Conservation (phyloP, 2,329 filamentous ascomycete species). For the Neofusicoccum laricinum region DNA sequence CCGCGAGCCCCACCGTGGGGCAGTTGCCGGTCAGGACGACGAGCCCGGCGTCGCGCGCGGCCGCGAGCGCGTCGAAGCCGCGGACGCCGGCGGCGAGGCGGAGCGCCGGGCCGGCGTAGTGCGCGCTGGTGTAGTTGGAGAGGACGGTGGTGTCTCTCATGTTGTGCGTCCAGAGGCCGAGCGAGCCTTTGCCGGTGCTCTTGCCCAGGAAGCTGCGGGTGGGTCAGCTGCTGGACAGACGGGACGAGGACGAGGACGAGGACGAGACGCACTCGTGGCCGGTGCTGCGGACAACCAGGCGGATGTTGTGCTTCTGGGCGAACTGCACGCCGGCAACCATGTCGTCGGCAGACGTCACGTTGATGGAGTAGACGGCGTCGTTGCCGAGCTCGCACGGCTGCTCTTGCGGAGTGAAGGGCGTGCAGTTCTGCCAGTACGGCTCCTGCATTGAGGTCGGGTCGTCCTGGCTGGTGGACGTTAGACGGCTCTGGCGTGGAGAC, state of each 20-base stretch:
- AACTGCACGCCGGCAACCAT: slow-evolving; percentile 25
- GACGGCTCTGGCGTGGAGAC: too few species aligned
- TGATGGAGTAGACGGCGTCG: neutral
- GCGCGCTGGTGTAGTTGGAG: slow-evolving; percentile 25
- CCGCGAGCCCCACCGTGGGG: slow-evolving; percentile 31
- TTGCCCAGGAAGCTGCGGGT: slow-evolving; percentile 27
- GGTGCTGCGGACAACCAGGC: slow-evolving; percentile 36
- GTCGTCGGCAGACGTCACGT: slow-evolving; percentile 15
- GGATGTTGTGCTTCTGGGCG: slow-evolving; percentile 29
- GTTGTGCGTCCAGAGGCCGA: slow-evolving; percentile 36
- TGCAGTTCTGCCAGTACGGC: slow-evolving; percentile 6
- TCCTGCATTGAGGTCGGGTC: neutral
- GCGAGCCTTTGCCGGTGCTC: slow-evolving; percentile 30
- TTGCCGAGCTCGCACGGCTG: neutral
- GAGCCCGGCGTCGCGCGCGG: slow-evolving; percentile 22
- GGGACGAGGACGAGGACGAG: slow-evolving; percentile 15
- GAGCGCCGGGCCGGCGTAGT: slow-evolving; percentile 28
- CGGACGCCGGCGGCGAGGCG: slow-evolving; percentile 31
- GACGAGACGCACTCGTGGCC: slow-evolving; percentile 32
- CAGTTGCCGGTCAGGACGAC: slow-evolving; percentile 30
- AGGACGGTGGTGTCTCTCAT: slow-evolving; percentile 31
- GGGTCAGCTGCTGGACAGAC: slow-evolving; percentile 20
- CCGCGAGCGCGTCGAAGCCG: slow-evolving; percentile 28
- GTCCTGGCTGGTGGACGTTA: neutral
- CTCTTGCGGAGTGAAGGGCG: neutral